These are phyloP conservation scores for Phytophthora meadii DNA, from an alignment of 352 stramenopile genomes.

Conservation along the genomic window DNA sequence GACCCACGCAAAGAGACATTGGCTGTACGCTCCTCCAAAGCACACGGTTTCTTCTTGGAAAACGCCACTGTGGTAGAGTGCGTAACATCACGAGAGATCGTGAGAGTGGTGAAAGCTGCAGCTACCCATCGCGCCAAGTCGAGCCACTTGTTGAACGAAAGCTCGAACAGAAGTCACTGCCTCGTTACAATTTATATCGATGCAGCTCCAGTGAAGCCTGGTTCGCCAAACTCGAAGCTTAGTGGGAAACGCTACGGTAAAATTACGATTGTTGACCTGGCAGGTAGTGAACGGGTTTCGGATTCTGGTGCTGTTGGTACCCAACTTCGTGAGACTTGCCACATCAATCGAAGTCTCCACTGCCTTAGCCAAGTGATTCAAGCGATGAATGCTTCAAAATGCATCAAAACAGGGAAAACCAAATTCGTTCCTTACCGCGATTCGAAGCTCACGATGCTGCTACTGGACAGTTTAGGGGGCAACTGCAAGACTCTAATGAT, in stretches of 20 bases:
- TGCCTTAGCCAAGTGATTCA: conserved; percentile 83
- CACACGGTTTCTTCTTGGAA: conserved; percentile 75
- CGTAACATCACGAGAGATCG: conserved; percentile 59
- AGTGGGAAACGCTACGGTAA: conserved; percentile 73
- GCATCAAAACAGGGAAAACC: conserved; percentile 37
- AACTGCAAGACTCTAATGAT: conserved; percentile 86
- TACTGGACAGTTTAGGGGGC: conserved; percentile 75
- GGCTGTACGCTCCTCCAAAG: conserved; percentile 61
- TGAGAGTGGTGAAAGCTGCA: conserved; percentile 66
- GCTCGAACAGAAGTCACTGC: conserved; percentile 80
- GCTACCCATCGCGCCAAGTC: conserved; percentile 71
- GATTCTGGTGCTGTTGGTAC: conserved; percentile 65
- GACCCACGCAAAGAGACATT: conserved; percentile 67
- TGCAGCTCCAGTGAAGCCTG: conserved; percentile 39
- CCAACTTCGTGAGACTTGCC: conserved; percentile 75
- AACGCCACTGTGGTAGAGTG: conserved; percentile 77
- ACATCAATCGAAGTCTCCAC: conserved; percentile 86
- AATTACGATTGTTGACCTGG: conserved; percentile 79
- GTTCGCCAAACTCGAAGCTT: conserved; percentile 6
- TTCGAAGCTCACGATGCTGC: conserved; percentile 80
- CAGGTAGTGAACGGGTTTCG: conserved; percentile 69
- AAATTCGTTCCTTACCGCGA: conserved; percentile 79
- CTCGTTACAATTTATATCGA: conserved; percentile 86
- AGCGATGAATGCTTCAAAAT: conserved; percentile 56
- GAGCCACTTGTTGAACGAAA: conserved; percentile 72